Percentiles rank a stretch among this genome's conserved stretches.
phyloP scores from a whole-genome alignment of 2,329 filamentous ascomycete species.

The Lecanicillium sp. region DNA sequence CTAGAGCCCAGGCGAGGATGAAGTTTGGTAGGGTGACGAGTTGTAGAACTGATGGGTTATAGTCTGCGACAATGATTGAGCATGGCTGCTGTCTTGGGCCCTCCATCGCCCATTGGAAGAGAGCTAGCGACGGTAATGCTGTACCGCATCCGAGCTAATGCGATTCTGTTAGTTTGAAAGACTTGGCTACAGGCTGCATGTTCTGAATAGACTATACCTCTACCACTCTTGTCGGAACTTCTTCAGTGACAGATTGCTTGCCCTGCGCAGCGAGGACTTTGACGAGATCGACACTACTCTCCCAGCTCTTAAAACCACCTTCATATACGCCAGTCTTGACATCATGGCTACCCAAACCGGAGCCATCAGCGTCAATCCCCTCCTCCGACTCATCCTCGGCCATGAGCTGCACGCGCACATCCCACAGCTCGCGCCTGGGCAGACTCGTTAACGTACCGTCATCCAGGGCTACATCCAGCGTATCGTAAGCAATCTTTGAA shows the following conservation, averaged over 20 bases:
- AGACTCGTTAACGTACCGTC: slow-evolving; percentile 45
- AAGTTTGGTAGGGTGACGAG: slow-evolving; percentile 76
- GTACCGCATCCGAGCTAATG: slow-evolving; percentile 73
- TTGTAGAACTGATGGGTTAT: slow-evolving; percentile 69
- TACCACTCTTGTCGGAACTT: slow-evolving; percentile 35
- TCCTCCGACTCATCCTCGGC: slow-evolving; percentile 50
- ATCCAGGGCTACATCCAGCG: slow-evolving; percentile 49
- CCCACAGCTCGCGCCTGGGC: slow-evolving; percentile 71
- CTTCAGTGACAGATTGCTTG: slow-evolving; percentile 21
- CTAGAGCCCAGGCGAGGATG: slow-evolving; percentile 58
- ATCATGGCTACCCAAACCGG: slow-evolving; percentile 59
- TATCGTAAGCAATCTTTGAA: slow-evolving; percentile 64
- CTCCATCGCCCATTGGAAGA: slow-evolving; percentile 53
- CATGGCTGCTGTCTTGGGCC: slow-evolving; percentile 23
- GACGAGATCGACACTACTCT: slow-evolving; percentile 73
- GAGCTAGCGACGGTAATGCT: slow-evolving; percentile 61
- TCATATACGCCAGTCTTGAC: slow-evolving; percentile 78
- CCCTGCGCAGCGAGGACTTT: slow-evolving; percentile 49
- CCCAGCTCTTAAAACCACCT: slow-evolving; percentile 85
- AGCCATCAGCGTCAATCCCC: slow-evolving; percentile 25
- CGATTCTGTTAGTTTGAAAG: slow-evolving; percentile 6
- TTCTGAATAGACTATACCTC: too few relatives aligned
- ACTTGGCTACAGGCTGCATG: too few relatives aligned
- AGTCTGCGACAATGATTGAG: slow-evolving; percentile 64
- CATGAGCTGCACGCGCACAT: slow-evolving; percentile 75